Evolutionary conservation across 2,329 filamentous ascomycete species (phyloP).

Genomic region (Xylaria arbuscula): DNA sequence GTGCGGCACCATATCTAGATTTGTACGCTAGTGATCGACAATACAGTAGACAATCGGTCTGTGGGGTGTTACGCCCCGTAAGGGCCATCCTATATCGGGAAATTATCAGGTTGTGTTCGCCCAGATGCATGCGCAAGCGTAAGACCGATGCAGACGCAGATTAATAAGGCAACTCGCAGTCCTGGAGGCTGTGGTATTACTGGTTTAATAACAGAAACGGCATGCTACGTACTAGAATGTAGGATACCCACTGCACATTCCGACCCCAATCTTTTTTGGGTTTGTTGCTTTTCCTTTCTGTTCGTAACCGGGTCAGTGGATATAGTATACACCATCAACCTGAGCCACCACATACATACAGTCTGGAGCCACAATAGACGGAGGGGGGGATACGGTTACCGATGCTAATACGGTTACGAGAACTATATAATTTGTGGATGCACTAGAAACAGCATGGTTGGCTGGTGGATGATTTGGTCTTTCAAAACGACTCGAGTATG

Average conservation of each 20-base stretch:
- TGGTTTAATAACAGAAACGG: constrained; percentile 1
- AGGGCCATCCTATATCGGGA: constrained; percentile 25
- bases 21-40: constrained; percentile 5
- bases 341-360: constrained; percentile 13
- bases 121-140: constrained; percentile 14
- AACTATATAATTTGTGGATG: constrained; percentile 16
- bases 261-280: neutral
- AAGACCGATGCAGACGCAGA: constrained; percentile 13
- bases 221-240: constrained; percentile 9
- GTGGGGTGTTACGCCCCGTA: constrained; percentile 15
- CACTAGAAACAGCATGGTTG: constrained; percentile 18
- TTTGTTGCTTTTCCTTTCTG: neutral
- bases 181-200: neutral
- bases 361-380: constrained; percentile 3
- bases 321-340: constrained; percentile 6
- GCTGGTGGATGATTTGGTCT: constrained; percentile 16
- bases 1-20: constrained; percentile 20
- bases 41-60: constrained; percentile 9
- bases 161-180: constrained; percentile 22
- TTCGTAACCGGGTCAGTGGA: constrained; percentile 22
- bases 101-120: constrained; percentile 11
- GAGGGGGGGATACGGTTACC: neutral
- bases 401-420: constrained; percentile 11
- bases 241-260: neutral
- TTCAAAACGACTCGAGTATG: constrained; percentile 24